These are phyloP conservation scores for Psilocybe tampanensis DNA, from an alignment of 768 basidiomycete genomes.

Conservation along the genomic window DNA sequence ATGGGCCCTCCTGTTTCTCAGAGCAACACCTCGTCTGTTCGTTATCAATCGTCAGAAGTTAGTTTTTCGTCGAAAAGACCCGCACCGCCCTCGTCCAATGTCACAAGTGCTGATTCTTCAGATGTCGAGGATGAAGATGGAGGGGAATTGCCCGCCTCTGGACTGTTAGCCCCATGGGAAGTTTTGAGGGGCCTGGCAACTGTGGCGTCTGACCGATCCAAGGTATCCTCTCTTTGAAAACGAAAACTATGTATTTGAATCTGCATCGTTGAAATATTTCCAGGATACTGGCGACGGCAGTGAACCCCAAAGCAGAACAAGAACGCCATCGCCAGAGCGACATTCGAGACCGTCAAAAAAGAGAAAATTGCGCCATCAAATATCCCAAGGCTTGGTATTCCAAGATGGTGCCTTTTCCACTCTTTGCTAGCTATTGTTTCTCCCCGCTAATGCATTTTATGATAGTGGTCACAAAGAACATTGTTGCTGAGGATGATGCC, in stretches of 20 bases:
- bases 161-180: slow-evolving; percentile 87
- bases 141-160: slow-evolving; percentile 77
- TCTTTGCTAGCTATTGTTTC: background rate
- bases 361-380: slow-evolving; percentile 69
- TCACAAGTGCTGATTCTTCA: slow-evolving; percentile 80
- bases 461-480: slow-evolving; percentile 80
- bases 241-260: background rate
- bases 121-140: slow-evolving; percentile 84
- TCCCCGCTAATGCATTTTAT: slow-evolving; percentile 13
- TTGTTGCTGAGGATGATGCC: slow-evolving; percentile 82
- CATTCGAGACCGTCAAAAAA: slow-evolving; percentile 70
- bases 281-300: slow-evolving; percentile 81
- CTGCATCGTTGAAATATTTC: background rate
- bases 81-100: slow-evolving; percentile 62
- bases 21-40: slow-evolving; percentile 58
- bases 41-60: slow-evolving; percentile 55
- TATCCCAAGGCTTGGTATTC: slow-evolving; percentile 60
- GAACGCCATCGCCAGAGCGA: slow-evolving; percentile 73
- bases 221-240: slow-evolving; percentile 44
- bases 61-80: slow-evolving; percentile 59
- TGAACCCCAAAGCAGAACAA: slow-evolving; percentile 73
- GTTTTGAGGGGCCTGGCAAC: slow-evolving; percentile 80
- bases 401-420: slow-evolving; percentile 63
- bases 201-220: slow-evolving; percentile 79
- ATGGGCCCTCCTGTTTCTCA: slow-evolving; percentile 51